Conservation (phyloP, 768 basidiomycete genomes). For the Lactarius hengduanensis region DNA sequence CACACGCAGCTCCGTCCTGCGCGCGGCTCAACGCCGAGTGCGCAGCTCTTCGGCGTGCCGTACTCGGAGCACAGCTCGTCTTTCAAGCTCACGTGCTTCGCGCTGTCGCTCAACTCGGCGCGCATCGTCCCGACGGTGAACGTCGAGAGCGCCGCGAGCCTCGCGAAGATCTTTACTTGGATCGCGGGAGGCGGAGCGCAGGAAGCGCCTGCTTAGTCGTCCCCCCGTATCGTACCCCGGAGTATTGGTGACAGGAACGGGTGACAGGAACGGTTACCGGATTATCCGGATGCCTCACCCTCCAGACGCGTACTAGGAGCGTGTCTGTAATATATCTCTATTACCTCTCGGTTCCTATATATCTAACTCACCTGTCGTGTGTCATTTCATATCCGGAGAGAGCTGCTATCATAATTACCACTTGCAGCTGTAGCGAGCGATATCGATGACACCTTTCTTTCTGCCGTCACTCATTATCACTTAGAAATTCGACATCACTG, state of each 20-base stretch:
- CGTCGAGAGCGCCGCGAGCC: conserved; percentile 65
- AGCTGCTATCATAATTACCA: too few species aligned
- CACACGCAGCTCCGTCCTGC: conserved; percentile 63
- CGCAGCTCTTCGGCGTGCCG: conserved; percentile 79
- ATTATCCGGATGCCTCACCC: too few species aligned
- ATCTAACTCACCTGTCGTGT: too few species aligned
- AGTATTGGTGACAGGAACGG: conserved; percentile 45
- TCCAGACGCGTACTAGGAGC: too few species aligned
- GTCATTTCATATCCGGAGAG: too few species aligned
- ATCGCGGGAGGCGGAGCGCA: conserved; percentile 80
- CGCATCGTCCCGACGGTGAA: conserved; percentile 97
- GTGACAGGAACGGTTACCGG: too few species aligned
- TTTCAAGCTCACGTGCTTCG: conserved; percentile 93
- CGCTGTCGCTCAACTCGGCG: conserved; percentile 79
- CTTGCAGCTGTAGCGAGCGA: too few species aligned
- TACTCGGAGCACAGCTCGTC: conserved; percentile 98
- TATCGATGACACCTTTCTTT: too few species aligned
- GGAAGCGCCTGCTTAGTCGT: conserved; percentile 45
- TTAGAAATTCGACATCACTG: too few species aligned
- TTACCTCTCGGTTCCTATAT: too few species aligned
- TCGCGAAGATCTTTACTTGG: conserved; percentile 89
- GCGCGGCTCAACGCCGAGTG: conserved; percentile 63
- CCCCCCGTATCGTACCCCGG: conserved; percentile 38
- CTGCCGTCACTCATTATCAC: too few species aligned
- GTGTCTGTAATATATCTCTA: background rate